A percentile compares a stretch with the other conserved stretches of the same genome.
phyloP scores from a whole-genome alignment of 108 stramenopile species.

The Cyclotella choctawhatcheeana region DNA sequence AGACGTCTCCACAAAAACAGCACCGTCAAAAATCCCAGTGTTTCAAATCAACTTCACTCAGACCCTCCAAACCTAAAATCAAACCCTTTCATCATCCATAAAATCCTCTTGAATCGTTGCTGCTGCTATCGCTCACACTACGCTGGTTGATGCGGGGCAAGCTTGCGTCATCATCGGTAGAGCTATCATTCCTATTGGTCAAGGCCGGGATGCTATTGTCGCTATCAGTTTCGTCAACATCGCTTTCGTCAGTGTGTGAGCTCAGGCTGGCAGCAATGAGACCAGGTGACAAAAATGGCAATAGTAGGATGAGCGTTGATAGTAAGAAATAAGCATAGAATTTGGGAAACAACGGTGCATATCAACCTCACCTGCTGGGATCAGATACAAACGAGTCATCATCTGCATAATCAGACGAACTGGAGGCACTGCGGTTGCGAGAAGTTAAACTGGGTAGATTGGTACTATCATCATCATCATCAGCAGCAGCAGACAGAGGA shows the following conservation, averaged over 20 bases:
- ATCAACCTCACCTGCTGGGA: background rate
- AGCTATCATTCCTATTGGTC: background rate
- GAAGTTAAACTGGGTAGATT: background rate
- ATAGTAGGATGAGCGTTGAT: too few species aligned
- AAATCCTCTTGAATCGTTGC: constrained; percentile 3
- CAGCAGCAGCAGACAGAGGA: too few species aligned
- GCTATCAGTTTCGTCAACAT: constrained; percentile 1
- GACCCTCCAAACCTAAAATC: too few species aligned
- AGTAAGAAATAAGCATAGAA: too few species aligned
- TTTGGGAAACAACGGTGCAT: background rate
- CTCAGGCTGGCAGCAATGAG: background rate
- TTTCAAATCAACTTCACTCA: too few species aligned
- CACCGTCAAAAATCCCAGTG: background rate
- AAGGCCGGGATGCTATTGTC: background rate
- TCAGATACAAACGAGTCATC: too few species aligned
- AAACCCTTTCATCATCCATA: too few species aligned
- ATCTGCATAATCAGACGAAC: background rate
- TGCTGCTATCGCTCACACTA: background rate
- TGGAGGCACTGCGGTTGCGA: constrained; percentile 3
- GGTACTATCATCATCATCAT: background rate
- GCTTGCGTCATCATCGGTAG: background rate
- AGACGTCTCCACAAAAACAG: too few species aligned
- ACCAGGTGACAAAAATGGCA: background rate
- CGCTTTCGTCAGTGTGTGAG: background rate
- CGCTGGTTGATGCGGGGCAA: background rate